Conservation (phyloP, 495 filamentous ascomycete species). For the Penicillium herquei region DNA sequence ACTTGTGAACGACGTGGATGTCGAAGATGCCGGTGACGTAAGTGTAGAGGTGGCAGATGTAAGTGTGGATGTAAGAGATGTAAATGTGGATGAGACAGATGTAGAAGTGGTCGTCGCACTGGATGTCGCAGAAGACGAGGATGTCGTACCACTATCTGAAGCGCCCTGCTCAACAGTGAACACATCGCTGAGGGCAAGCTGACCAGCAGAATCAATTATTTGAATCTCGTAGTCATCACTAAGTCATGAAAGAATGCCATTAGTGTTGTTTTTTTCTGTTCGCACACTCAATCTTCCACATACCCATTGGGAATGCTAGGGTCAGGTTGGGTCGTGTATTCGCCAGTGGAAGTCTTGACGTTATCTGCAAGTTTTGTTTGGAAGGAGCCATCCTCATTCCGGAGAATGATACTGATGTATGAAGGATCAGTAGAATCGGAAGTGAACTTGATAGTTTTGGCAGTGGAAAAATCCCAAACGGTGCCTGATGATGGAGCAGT, state of each 20-base stretch:
- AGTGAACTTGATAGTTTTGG: conserved; percentile 19
- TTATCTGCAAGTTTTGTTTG: conserved; percentile 20
- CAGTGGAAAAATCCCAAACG: conserved; percentile 15
- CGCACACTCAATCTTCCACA: conserved; percentile 7
- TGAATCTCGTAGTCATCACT: conserved; percentile 16
- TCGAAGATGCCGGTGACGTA: conserved; percentile 5
- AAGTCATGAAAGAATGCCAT: conserved; percentile 4
- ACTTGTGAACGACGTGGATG: conserved; percentile 6
- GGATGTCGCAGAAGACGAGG: conserved; percentile 10
- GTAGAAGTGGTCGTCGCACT: conserved; percentile 8
- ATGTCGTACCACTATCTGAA: conserved; percentile 13
- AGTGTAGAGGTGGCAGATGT: conserved; percentile 4
- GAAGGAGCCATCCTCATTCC: conserved; percentile 16
- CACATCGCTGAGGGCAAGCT: conserved; percentile 14
- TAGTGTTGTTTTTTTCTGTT: conserved; percentile 6
- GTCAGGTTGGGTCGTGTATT: conserved; percentile 15
- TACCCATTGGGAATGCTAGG: conserved; percentile 18
- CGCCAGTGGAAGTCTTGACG: conserved; percentile 16
- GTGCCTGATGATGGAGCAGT: conserved; percentile 10
- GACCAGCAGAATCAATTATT: conserved; percentile 15
- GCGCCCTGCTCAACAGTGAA: conserved; percentile 15
- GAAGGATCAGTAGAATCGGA: conserved; percentile 9
- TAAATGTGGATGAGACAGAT: background rate
- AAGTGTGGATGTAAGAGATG: too few species aligned
- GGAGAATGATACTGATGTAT: conserved; percentile 10